Conservation (phyloP, 1,284 basidiomycete genomes). For the Sporisorium scitamineum region DNA sequence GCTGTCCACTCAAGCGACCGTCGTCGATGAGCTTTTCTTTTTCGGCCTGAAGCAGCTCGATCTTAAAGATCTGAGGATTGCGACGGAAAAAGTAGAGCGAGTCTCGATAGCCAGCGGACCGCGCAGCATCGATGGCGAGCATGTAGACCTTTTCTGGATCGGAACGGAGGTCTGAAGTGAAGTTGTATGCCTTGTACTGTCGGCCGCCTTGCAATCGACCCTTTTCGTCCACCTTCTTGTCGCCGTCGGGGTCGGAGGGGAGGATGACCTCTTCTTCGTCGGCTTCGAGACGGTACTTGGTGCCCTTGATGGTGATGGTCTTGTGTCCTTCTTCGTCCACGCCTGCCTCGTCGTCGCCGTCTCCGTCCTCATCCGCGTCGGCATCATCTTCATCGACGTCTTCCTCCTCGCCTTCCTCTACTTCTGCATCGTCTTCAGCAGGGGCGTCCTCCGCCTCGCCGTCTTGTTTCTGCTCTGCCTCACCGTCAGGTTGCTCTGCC, state of each 20-base stretch:
- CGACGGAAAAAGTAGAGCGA: constrained; percentile 96
- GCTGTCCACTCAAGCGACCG: constrained; percentile 86
- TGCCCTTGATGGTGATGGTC: constrained; percentile 80
- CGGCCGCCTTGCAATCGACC: constrained; percentile 88
- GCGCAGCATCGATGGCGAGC: constrained; percentile 95
- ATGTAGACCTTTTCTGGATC: constrained; percentile 88
- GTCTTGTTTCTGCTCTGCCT: constrained; percentile 19
- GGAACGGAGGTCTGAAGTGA: constrained; percentile 80
- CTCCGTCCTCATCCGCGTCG: constrained; percentile 24
- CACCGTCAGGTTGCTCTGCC: constrained; percentile 7
- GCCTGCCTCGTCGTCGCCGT: constrained; percentile 33
- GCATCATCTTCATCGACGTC: constrained; percentile 18
- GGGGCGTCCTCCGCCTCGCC: constrained; percentile 8
- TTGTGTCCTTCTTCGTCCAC: constrained; percentile 69
- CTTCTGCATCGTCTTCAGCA: constrained; percentile 15
- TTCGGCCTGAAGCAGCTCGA: constrained; percentile 75
- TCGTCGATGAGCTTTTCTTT: constrained; percentile 90
- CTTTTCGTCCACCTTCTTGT: constrained; percentile 87
- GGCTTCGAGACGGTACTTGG: constrained; percentile 81
- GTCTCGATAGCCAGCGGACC: constrained; percentile 93
- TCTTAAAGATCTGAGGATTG: constrained; percentile 88
- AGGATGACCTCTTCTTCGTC: constrained; percentile 89
- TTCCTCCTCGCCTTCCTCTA: constrained; percentile 15
- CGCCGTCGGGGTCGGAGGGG: constrained; percentile 84
- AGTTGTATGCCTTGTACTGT: constrained; percentile 87